These are phyloP conservation scores for Larix kaempferi DNA, from an alignment of 75 land plant species.

Conservation along the genomic window DNA sequence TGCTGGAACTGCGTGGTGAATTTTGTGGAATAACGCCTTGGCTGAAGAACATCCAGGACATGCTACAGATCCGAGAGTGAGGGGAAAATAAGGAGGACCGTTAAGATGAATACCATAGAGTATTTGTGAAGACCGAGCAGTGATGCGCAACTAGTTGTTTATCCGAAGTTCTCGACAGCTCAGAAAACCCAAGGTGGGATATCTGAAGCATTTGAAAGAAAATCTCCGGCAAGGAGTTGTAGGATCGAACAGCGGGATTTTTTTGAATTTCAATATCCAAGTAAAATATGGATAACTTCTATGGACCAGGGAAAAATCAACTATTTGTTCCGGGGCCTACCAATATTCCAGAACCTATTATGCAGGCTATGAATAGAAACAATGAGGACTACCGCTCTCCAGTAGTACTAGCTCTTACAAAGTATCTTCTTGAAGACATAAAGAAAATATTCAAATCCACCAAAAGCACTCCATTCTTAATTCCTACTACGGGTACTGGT, in stretches of 20 bases:
- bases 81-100: too few species aligned
- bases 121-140: too few species aligned
- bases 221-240: not conserved
- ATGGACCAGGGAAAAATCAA: conserved; percentile 90
- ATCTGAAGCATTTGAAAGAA: too few species aligned
- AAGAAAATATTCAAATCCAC: conserved; percentile 87
- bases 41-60: too few species aligned
- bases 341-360: conserved; percentile 79
- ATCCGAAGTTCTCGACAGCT: too few species aligned
- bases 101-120: too few species aligned
- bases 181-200: too few species aligned
- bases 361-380: conserved; percentile 90
- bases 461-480: conserved; percentile 71
- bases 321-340: conserved; percentile 93
- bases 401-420: conserved; percentile 76
- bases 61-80: too few species aligned
- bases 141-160: too few species aligned
- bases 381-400: conserved; percentile 97
- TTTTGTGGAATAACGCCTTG: too few species aligned
- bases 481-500: conserved; percentile 96
- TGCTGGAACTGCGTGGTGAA: too few species aligned
- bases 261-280: not conserved
- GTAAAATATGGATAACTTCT: conserved; percentile 65
- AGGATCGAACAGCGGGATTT: too few species aligned
- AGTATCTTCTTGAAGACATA: conserved; percentile 81